Percentiles rank a stretch among this genome's conserved stretches.
Conservation (phyloP, 129 eudicot genomes). For the Flaveria ramosissima region DNA sequence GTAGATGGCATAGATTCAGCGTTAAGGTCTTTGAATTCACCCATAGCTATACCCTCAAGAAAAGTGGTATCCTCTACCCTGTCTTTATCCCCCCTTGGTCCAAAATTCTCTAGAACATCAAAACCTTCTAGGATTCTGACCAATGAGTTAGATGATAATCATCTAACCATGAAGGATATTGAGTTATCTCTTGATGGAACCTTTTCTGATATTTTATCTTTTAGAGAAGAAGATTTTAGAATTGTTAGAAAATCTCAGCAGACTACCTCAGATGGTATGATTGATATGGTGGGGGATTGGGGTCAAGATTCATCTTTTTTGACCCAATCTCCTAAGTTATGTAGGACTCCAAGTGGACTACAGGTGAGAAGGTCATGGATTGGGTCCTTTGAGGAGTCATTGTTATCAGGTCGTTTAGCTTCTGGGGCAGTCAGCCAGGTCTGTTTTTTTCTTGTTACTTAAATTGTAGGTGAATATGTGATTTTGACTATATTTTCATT, state of each 20-base stretch:
- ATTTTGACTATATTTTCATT: constrained; percentile 4
- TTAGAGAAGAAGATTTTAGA: constrained; percentile 46
- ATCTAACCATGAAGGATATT: constrained; percentile 55
- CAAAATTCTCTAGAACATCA: constrained; percentile 48
- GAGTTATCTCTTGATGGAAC: constrained; percentile 66
- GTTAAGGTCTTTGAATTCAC: constrained; percentile 32
- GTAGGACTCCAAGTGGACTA: constrained; percentile 67
- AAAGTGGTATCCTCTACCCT: constrained; percentile 52
- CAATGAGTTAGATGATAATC: constrained; percentile 49
- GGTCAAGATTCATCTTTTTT: constrained; percentile 44
- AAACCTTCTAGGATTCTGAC: constrained; percentile 35
- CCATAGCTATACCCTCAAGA: constrained; percentile 47
- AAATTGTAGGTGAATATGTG: constrained; percentile 3
- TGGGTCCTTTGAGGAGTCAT: constrained; percentile 98
- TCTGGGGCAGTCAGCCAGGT: constrained; percentile 81
- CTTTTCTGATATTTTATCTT: constrained; percentile 38
- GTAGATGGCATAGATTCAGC: constrained; percentile 24
- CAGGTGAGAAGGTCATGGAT: constrained; percentile 90
- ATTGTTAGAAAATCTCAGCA: constrained; percentile 42
- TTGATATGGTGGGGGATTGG: constrained; percentile 40
- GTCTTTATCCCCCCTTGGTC: constrained; percentile 87
- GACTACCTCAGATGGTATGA: constrained; percentile 45
- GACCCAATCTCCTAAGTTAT: constrained; percentile 51
- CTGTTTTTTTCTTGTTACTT: not conserved
- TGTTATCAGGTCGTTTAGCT: constrained; percentile 90